Percentiles rank a stretch among this genome's conserved stretches.
Evolutionary conservation across 2,329 filamentous ascomycete genomes (phyloP).

Genomic region (Monilinia fructicola): DNA sequence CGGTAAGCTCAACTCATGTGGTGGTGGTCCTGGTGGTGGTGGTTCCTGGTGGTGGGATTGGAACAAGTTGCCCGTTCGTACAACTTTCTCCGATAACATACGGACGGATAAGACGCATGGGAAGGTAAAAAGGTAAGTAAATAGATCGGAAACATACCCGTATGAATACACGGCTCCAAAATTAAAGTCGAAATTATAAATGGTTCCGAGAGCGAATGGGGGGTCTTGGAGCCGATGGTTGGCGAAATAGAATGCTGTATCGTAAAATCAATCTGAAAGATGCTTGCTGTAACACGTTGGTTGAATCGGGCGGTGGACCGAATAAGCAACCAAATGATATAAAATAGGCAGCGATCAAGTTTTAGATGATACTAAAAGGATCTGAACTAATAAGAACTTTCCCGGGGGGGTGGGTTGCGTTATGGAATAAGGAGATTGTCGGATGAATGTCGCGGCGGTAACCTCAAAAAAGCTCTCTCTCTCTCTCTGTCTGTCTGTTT

Average conservation of each 20-base stretch:
- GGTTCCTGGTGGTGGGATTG: background rate
- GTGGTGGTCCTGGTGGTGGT: background rate
- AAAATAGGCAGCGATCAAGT: conserved; percentile 10
- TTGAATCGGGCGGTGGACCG: conserved; percentile 14
- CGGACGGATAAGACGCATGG: conserved; percentile 2
- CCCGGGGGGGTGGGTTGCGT: background rate
- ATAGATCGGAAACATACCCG: conserved; percentile 18
- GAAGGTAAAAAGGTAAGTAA: background rate
- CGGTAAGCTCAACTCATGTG: conserved; percentile 2
- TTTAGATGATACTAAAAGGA: background rate
- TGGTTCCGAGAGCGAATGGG: conserved; percentile 3
- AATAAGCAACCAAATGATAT: background rate
- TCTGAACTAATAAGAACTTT: conserved; percentile 9
- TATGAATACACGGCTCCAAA: conserved; percentile 16
- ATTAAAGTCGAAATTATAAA: conserved; percentile 7
- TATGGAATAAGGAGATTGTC: conserved; percentile 11
- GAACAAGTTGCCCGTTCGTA: background rate
- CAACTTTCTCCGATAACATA: background rate
- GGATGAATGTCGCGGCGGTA: conserved; percentile 12
- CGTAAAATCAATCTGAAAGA: conserved; percentile 10
- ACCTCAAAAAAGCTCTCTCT: background rate
- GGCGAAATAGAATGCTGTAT: conserved; percentile 18
- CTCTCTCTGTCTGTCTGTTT: too few species aligned
- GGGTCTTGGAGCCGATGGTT: background rate
- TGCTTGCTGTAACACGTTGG: conserved; percentile 20